Percentiles rank a stretch among this genome's conserved stretches.
These are phyloP conservation scores for Exophiala alcalophila DNA, from an alignment of 2,329 filamentous ascomycete genomes.

Conservation along the genomic window DNA sequence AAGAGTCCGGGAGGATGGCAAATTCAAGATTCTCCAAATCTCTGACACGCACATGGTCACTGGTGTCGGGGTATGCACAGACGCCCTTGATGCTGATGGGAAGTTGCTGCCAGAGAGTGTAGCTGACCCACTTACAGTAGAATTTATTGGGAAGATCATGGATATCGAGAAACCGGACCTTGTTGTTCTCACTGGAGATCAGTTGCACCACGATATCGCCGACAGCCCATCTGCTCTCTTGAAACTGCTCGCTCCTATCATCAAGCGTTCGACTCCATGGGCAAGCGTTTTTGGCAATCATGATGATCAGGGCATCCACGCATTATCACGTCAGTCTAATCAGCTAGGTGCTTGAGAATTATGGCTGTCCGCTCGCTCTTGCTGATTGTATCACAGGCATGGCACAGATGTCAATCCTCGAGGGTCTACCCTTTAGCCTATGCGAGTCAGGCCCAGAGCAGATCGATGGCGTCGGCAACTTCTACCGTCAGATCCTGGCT, in stretches of 20 bases:
- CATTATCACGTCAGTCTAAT: constrained; percentile 39
- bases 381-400: constrained; percentile 36
- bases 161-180: constrained; percentile 21
- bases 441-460: constrained; percentile 14
- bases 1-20: constrained; percentile 12
- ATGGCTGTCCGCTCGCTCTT: constrained; percentile 31
- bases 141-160: constrained; percentile 19
- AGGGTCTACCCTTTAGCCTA: constrained; percentile 19
- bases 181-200: constrained; percentile 22
- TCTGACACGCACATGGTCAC: constrained; percentile 36
- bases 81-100: constrained; percentile 37
- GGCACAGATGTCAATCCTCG: constrained; percentile 33
- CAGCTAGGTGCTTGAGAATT: constrained; percentile 30
- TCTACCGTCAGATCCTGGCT: constrained; percentile 23
- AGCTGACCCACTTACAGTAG: constrained; percentile 24
- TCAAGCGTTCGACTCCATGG: constrained; percentile 12
- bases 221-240: constrained; percentile 36
- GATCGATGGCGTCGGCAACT: constrained; percentile 35
- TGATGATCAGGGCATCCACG: constrained; percentile 28
- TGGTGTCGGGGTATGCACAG: constrained; percentile 34
- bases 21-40: constrained; percentile 16
- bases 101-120: constrained; percentile 31
- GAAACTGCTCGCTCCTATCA: constrained; percentile 12
- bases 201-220: constrained; percentile 27
- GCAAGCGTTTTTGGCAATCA: constrained; percentile 15